A percentile compares a stretch with the other conserved stretches of the same genome.
Conservation (phyloP, 1,139 yeast species). For the Chernovozyma aurita region DNA sequence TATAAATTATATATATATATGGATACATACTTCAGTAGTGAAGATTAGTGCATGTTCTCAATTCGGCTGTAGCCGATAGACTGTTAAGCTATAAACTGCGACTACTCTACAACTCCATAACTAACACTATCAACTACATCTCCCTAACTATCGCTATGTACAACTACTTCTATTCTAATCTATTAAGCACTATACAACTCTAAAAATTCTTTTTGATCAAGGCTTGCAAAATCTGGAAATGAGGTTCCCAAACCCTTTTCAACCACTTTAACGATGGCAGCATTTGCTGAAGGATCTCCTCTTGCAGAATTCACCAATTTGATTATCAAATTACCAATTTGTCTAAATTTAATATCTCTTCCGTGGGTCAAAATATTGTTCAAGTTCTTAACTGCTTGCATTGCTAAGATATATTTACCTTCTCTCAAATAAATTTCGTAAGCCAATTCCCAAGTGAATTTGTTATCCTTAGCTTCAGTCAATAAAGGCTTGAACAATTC, state of each 20-base stretch:
- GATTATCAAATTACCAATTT: constrained; percentile 23
- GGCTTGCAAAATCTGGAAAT: constrained; percentile 24
- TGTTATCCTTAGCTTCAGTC: constrained; percentile 31
- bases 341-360: constrained; percentile 14
- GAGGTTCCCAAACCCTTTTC: constrained; percentile 36
- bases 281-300: constrained; percentile 27
- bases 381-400: constrained; percentile 40
- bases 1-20: no score
- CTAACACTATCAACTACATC: no score
- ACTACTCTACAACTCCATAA: no score
- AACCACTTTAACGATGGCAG: constrained; percentile 44
- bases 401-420: constrained; percentile 44
- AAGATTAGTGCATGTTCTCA: no score
- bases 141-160: no score
- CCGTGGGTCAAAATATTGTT: constrained; percentile 23
- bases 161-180: neutral
- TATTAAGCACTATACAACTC: constrained; percentile 1
- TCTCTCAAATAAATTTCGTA: constrained; percentile 36
- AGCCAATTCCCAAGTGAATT: constrained; percentile 33
- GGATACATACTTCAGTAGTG: no score
- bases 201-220: constrained; percentile 9
- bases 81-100: no score
- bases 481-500: constrained; percentile 28
- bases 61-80: no score
- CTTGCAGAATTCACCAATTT: constrained; percentile 21